A percentile compares a stretch with the other conserved stretches of the same genome.
phyloP scores from a whole-genome alignment of 2,329 filamentous ascomycete genomes.

The Diplodia intermedia region DNA sequence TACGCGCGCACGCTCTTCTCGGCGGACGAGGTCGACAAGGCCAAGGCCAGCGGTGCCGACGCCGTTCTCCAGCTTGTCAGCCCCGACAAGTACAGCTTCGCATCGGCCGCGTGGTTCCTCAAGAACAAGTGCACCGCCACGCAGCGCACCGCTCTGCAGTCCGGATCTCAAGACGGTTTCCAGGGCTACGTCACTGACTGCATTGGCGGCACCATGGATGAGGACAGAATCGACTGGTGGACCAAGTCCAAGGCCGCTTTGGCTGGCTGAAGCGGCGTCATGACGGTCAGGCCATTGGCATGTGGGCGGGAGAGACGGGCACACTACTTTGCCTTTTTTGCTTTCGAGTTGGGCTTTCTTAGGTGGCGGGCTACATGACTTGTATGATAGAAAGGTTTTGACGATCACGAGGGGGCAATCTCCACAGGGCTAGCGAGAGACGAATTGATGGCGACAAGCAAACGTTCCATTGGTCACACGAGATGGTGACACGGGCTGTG shows the following conservation, averaged over 20 bases:
- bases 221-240: slow-evolving; percentile 26
- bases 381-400: not conserved
- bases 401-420: slow-evolving; percentile 1
- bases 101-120: slow-evolving; percentile 67
- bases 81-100: slow-evolving; percentile 61
- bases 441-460: not conserved
- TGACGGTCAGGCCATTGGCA: slow-evolving; percentile 10
- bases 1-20: slow-evolving; percentile 60
- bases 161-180: slow-evolving; percentile 60
- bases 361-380: not conserved
- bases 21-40: slow-evolving; percentile 42
- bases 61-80: slow-evolving; percentile 61
- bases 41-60: slow-evolving; percentile 45
- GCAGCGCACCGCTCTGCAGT: slow-evolving; percentile 54
- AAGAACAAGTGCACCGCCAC: slow-evolving; percentile 58
- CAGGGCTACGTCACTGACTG: slow-evolving; percentile 55
- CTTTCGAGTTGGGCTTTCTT: slow-evolving; percentile 3
- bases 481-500: not conserved
- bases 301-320: not conserved
- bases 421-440: slow-evolving; percentile 1
- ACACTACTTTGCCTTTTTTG: not conserved
- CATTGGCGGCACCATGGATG: slow-evolving; percentile 30
- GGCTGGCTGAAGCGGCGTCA: slow-evolving; percentile 18
- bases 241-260: slow-evolving; percentile 26
- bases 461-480: slow-evolving; percentile 8